Evolutionary conservation across 257 asterid species (phyloP).

Genomic region (Schizonepeta tenuifolia): DNA sequence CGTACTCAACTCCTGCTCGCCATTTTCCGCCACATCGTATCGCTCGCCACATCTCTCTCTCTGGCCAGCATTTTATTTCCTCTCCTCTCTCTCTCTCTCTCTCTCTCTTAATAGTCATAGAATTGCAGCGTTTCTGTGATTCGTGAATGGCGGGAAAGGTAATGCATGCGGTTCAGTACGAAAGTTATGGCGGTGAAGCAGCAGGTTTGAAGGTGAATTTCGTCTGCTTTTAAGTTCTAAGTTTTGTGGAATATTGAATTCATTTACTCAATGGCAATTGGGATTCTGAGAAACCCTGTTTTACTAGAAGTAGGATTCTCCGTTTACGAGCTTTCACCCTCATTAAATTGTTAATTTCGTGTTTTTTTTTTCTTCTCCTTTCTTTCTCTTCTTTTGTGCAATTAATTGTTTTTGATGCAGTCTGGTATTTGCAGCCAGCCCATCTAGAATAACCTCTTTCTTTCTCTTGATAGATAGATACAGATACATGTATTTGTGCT

Average conservation of each 20-base stretch:
- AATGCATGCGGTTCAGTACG: conserved; percentile 80
- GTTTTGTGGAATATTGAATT: neutral
- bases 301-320: neutral
- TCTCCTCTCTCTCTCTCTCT: neutral
- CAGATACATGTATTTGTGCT: neutral
- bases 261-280: conserved; percentile 7
- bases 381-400: neutral
- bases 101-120: neutral
- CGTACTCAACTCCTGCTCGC: neutral
- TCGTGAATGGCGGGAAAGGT: conserved; percentile 60
- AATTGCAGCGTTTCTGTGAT: neutral
- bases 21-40: conserved; percentile 15
- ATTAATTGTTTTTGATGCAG: neutral
- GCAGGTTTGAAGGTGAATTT: conserved; percentile 70
- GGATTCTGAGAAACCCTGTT: conserved; percentile 5
- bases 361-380: neutral
- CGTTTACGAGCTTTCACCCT: neutral
- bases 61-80: neutral
- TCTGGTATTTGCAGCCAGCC: neutral
- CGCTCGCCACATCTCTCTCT: neutral
- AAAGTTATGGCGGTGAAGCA: conserved; percentile 75
- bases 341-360: neutral
- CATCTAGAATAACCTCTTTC: neutral
- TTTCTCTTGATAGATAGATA: neutral
- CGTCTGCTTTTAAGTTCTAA: neutral